Evolutionary conservation across 23 red algal genomes (phyloP), one percentile per base, ranked within the genome.

Genomic region (Agarophyton chilense): DNA sequence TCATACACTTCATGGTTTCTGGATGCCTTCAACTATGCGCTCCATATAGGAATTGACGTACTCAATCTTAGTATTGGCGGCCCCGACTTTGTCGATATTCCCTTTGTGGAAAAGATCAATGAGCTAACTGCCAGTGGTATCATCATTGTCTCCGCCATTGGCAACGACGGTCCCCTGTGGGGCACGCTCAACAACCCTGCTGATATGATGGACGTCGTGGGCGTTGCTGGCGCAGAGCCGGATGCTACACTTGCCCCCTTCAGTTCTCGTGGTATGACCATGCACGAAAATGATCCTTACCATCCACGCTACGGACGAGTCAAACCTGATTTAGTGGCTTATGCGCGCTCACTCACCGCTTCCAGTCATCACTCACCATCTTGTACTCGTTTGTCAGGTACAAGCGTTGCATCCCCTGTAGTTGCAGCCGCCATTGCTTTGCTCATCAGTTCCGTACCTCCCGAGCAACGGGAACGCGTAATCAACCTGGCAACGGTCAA

Each of bases 1-100:
- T 79, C 73, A 12, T 98, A 94, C 72, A 98, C 95, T 0, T 70
- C 65, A 17, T 98, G 95, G 95, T 94, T 98, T 79, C 75, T 98
- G 11, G 95, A 98, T 56, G 95, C 95, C 25, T 98, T 98, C 56
- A 98, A 98, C 82, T 92, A 98, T 49, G 90, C 92, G 21, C 68
- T 98, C 16, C 84, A 94, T 43, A 66, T 82, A 1, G 75, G 77
- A 17, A 88, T 98, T 41, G 77, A 98, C 35, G 76, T 98, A 31
- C 75, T 98, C 32, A 92, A 92, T 81, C 63, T 98, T 50, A 94
- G 90, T 47, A 90, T 98, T 70, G 95, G 95, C 19, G 95, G 95
- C 43, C 86, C 90, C 14, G 95, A 98, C 72, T 89, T 91, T 64
- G 78, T 67, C 0, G 95, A 98, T 55, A 55, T 77, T 71, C 95